Conservation (phyloP, 2,329 filamentous ascomycete species). For the Epichloe coenophiala region DNA sequence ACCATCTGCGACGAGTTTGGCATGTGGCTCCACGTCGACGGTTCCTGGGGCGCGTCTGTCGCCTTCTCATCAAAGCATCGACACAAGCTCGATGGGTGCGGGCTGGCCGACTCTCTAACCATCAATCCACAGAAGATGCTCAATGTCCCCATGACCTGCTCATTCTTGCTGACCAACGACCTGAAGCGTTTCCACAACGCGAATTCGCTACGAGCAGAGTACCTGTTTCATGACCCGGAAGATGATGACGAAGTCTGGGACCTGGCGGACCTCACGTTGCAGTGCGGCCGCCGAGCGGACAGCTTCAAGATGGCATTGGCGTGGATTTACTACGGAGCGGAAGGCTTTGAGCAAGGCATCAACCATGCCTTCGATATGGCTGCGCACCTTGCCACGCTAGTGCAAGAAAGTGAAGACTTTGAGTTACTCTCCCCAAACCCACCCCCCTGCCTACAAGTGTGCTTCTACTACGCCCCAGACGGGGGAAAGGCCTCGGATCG, state of each 20-base stretch:
- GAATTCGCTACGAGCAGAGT: constrained; percentile 76
- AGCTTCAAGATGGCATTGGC: constrained; percentile 72
- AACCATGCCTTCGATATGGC: constrained; percentile 62
- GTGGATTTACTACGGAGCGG: constrained; percentile 76
- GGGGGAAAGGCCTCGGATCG: constrained; percentile 30
- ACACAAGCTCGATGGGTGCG: constrained; percentile 51
- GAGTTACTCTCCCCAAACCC: constrained; percentile 60
- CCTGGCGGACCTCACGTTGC: constrained; percentile 78
- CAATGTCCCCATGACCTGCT: constrained; percentile 78
- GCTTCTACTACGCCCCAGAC: constrained; percentile 66
- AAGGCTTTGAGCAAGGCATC: constrained; percentile 55
- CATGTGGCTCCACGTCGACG: constrained; percentile 88
- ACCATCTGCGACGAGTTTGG: constrained; percentile 55
- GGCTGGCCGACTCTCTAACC: constrained; percentile 67
- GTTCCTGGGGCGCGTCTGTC: constrained; percentile 75
- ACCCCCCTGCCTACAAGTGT: constrained; percentile 81
- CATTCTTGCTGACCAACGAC: constrained; percentile 70
- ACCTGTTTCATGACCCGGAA: constrained; percentile 56
- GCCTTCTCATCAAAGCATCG: constrained; percentile 56
- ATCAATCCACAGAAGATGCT: constrained; percentile 98
- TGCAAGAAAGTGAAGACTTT: constrained; percentile 46
- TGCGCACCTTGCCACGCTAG: constrained; percentile 45
- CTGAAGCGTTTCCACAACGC: constrained; percentile 63
- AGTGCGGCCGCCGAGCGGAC: constrained; percentile 80
- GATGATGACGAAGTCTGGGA: constrained; percentile 58